Evolutionary conservation across 495 filamentous ascomycete genomes (phyloP).

Genomic region (Neurospora sp.): DNA sequence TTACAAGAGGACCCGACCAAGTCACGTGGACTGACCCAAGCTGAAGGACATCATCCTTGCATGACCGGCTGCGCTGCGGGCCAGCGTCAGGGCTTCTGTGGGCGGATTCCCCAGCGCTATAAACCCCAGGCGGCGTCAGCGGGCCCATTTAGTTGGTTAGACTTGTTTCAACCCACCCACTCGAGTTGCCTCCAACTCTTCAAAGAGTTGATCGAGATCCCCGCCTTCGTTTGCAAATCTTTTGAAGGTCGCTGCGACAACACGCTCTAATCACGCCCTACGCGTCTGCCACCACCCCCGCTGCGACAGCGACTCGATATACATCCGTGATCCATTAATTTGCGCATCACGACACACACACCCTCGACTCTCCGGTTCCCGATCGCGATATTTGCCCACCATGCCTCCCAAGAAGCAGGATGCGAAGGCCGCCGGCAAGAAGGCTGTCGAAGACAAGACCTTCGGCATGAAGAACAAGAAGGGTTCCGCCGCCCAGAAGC

Average conservation of each 20-base stretch:
- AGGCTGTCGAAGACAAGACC: constrained; percentile 83
- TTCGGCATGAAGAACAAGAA: constrained; percentile 99
- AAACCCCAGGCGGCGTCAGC: neutral
- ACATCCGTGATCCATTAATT: neutral
- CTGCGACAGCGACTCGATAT: neutral
- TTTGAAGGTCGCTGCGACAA: neutral
- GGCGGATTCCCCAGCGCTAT: neutral
- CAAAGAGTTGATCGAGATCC: neutral
- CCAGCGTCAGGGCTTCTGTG: neutral
- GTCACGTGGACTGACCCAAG: constrained; percentile 9
- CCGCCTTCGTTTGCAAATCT: neutral
- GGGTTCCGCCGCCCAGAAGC: constrained; percentile 76
- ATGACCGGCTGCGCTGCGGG: neutral
- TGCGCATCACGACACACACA: neutral
- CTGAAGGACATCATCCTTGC: neutral
- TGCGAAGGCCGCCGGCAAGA: constrained; percentile 37
- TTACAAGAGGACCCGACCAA: neutral
- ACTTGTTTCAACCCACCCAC: neutral
- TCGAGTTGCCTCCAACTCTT: neutral
- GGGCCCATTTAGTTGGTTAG: neutral
- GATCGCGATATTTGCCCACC: constrained; percentile 24
- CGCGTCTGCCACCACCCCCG: neutral
- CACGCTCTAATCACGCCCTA: neutral
- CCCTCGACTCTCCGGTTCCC: neutral
- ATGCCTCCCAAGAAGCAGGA: constrained; percentile 90